phyloP scores from a whole-genome alignment of 495 filamentous ascomycete genomes.

The Penicillium riverlandense region DNA sequence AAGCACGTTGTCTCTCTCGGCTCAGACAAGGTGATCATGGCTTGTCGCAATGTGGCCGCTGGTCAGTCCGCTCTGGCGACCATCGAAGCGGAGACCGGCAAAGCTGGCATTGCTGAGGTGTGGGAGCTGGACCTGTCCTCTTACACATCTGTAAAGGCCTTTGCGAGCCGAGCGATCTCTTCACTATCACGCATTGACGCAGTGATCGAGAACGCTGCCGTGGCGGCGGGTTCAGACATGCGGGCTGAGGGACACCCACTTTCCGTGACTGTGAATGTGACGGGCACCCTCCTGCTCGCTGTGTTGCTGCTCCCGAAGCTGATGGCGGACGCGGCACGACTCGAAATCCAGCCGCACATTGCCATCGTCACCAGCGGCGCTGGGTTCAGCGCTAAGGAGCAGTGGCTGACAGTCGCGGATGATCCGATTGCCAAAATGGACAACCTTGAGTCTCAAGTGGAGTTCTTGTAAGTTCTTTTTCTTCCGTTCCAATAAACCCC shows the following conservation, averaged over 20 bases:
- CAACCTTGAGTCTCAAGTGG: not conserved
- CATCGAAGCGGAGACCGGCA: too few species aligned
- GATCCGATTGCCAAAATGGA: conserved; percentile 4
- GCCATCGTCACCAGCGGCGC: conserved; percentile 9
- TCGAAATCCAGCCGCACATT: conserved; percentile 4
- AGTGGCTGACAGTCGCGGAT: too few species aligned
- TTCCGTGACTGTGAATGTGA: conserved; percentile 9
- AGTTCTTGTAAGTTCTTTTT: too few species aligned
- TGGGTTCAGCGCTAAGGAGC: conserved; percentile 8
- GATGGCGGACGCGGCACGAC: conserved; percentile 5
- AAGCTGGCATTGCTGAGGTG: too few species aligned
- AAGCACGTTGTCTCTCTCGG: too few species aligned
- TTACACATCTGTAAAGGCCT: conserved; percentile 17
- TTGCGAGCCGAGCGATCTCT: conserved; percentile 9
- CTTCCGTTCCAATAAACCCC: too few species aligned
- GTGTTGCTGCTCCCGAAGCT: conserved; percentile 8
- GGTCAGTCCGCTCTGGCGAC: too few species aligned
- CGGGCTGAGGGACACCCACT: conserved; percentile 2
- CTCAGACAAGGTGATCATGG: too few species aligned
- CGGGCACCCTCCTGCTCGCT: conserved; percentile 7
- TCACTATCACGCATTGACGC: conserved; percentile 9
- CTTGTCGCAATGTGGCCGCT: too few species aligned
- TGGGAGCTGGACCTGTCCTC: conserved; percentile 10
- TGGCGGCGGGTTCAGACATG: not conserved
- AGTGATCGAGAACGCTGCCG: conserved; percentile 10